These are phyloP conservation scores for Boletus sp. DNA, from an alignment of 1,284 basidiomycete genomes.

Conservation along the genomic window DNA sequence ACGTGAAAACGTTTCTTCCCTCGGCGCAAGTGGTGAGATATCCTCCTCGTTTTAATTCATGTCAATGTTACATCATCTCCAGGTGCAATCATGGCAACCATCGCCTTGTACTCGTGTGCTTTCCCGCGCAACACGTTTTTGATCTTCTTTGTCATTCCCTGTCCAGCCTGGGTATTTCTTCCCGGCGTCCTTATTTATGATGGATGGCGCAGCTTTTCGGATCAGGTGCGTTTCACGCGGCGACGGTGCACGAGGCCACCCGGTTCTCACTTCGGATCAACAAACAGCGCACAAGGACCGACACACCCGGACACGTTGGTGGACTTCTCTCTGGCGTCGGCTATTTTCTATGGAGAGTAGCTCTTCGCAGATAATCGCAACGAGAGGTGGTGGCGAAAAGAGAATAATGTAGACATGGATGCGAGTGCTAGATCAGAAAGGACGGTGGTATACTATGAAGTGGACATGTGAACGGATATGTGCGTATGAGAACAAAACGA, in stretches of 20 bases:
- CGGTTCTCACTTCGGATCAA: slow-evolving; percentile 10
- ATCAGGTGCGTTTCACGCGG: slow-evolving; percentile 38
- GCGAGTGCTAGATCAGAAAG: slow-evolving; percentile 3
- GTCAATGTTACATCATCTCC: slow-evolving; percentile 2
- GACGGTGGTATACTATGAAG: slow-evolving; percentile 11
- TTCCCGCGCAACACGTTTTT: slow-evolving; percentile 68
- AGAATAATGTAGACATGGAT: slow-evolving; percentile 13
- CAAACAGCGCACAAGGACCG: slow-evolving; percentile 44
- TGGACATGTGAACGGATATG: slow-evolving; percentile 10
- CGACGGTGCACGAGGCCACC: background rate
- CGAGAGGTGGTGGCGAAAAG: background rate
- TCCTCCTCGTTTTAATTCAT: background rate
- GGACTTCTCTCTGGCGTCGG: slow-evolving; percentile 69
- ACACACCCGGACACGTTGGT: slow-evolving; percentile 78
- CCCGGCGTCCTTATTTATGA: slow-evolving; percentile 75
- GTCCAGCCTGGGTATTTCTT: slow-evolving; percentile 80
- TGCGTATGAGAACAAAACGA: slow-evolving; percentile 15
- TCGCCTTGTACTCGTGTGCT: slow-evolving; percentile 69
- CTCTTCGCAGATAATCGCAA: slow-evolving; percentile 26
- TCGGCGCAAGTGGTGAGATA: slow-evolving; percentile 71
- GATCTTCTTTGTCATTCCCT: slow-evolving; percentile 80
- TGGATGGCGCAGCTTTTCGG: slow-evolving; percentile 44
- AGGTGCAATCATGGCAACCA: slow-evolving; percentile 74
- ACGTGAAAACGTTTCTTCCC: slow-evolving; percentile 45
- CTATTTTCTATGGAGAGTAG: slow-evolving; percentile 46